Percentiles rank a stretch among this genome's conserved stretches.
Evolutionary conservation across 352 stramenopile species (phyloP).

Genomic region (Pythium inflatum): DNA sequence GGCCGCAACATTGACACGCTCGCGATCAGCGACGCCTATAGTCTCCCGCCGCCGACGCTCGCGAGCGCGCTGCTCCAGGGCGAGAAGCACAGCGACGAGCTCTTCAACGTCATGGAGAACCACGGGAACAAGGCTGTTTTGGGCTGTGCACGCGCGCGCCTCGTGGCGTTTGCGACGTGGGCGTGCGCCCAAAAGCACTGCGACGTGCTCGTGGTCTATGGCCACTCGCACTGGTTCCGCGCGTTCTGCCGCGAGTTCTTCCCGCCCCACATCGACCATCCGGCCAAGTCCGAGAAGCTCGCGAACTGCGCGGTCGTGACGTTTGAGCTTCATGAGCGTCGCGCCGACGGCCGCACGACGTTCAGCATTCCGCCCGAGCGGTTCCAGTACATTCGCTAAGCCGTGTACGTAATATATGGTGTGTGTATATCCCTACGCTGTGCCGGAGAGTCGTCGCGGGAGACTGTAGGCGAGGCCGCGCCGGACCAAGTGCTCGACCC

Average conservation of each 20-base stretch:
- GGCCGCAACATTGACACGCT: constrained; percentile 86
- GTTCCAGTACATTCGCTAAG: constrained; percentile 39
- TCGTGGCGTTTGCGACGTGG: constrained; percentile 75
- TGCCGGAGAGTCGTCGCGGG: neutral
- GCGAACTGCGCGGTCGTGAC: constrained; percentile 78
- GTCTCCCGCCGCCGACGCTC: constrained; percentile 41
- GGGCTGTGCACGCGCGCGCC: constrained; percentile 56
- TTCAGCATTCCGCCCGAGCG: constrained; percentile 14
- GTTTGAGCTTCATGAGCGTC: constrained; percentile 65
- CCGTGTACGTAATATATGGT: neutral
- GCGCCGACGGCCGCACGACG: constrained; percentile 1
- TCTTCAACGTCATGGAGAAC: constrained; percentile 79
- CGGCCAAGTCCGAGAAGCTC: constrained; percentile 67
- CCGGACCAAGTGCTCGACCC: constrained; percentile 19
- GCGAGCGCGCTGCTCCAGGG: constrained; percentile 30
- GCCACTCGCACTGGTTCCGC: constrained; percentile 87
- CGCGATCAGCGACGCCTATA: constrained; percentile 63
- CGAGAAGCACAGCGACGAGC: constrained; percentile 59
- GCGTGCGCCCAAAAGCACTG: constrained; percentile 50
- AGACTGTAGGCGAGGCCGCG: constrained; percentile 24
- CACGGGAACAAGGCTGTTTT: constrained; percentile 82
- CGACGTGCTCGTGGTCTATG: constrained; percentile 78
- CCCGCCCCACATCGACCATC: constrained; percentile 41
- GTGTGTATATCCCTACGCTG: neutral
- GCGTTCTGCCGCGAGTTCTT: constrained; percentile 86